Percentiles rank a stretch among this genome's conserved stretches.
Conservation (phyloP, 345 rosid genomes). For the Aquilaria yunnanensis region DNA sequence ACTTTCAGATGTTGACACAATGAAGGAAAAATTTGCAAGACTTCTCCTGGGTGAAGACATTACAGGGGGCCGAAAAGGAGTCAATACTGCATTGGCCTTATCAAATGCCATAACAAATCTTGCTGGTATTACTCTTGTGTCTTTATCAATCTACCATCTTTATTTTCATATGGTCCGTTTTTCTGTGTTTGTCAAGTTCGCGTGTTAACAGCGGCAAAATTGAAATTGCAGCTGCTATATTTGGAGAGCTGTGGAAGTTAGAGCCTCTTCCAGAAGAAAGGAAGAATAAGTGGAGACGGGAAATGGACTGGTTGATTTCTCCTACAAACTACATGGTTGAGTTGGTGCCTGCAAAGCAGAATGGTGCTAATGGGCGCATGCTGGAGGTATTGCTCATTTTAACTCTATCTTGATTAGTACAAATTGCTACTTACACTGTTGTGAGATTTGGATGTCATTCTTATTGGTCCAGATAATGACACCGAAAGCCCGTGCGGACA, state of each 20-base stretch:
- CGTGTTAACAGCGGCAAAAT: neutral
- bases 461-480: constrained; percentile 77
- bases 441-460: constrained; percentile 18
- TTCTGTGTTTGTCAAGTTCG: neutral
- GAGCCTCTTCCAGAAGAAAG: constrained; percentile 81
- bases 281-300: constrained; percentile 74
- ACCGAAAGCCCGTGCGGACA: constrained; percentile 87
- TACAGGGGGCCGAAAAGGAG: constrained; percentile 72
- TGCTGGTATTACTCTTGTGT: constrained; percentile 43
- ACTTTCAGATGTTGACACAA: constrained; percentile 58
- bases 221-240: constrained; percentile 55
- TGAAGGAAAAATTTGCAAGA: constrained; percentile 84
- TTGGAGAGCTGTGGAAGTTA: constrained; percentile 96
- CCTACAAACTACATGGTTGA: constrained; percentile 94
- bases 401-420: neutral
- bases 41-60: constrained; percentile 81
- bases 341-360: constrained; percentile 94
- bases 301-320: constrained; percentile 95
- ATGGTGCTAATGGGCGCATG: constrained; percentile 65
- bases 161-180: neutral
- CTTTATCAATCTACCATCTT: neutral
- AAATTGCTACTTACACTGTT: constrained; percentile 1
- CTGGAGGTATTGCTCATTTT: constrained; percentile 50
- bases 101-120: constrained; percentile 86
- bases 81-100: constrained; percentile 67